Percentiles rank a stretch among this genome's conserved stretches.
Conservation (phyloP, 805 yeast species). For the Nakazawaea holstii region DNA sequence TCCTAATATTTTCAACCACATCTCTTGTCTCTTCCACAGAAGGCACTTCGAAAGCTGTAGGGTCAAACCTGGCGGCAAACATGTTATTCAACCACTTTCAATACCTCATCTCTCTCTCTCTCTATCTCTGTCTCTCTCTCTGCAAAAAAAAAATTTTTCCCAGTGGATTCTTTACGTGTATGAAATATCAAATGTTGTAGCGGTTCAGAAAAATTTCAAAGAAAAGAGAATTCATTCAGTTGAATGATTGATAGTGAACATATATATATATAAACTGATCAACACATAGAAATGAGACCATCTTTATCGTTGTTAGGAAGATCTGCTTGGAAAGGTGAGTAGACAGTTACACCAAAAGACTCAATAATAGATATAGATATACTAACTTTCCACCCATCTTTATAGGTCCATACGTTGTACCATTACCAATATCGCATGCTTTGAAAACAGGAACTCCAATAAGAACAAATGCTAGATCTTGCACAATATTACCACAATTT, state of each 20-base stretch:
- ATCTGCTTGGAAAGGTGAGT: slow-evolving; percentile 54
- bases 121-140: slow-evolving; percentile 9
- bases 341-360: background rate
- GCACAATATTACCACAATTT: slow-evolving; percentile 93
- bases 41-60: slow-evolving; percentile 15
- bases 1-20: slow-evolving; percentile 13
- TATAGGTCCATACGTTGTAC: slow-evolving; percentile 85
- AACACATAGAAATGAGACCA: slow-evolving; percentile 28
- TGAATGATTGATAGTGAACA: background rate
- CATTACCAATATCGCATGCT: slow-evolving; percentile 89
- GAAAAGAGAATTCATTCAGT: background rate
- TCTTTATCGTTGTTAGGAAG: slow-evolving; percentile 37
- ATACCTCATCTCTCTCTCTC: slow-evolving; percentile 11
- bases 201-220: background rate
- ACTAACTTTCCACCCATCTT: slow-evolving; percentile 1
- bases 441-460: slow-evolving; percentile 76
- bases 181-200: background rate
- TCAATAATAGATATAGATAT: background rate
- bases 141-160: background rate
- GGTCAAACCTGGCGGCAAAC: slow-evolving; percentile 12
- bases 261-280: no score
- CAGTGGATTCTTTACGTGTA: background rate
- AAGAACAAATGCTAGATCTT: slow-evolving; percentile 92
- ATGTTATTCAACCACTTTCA: background rate
- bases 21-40: slow-evolving; percentile 11